Conservation (phyloP, 768 basidiomycete species). For the Boletus pseudo-olivaceus region DNA sequence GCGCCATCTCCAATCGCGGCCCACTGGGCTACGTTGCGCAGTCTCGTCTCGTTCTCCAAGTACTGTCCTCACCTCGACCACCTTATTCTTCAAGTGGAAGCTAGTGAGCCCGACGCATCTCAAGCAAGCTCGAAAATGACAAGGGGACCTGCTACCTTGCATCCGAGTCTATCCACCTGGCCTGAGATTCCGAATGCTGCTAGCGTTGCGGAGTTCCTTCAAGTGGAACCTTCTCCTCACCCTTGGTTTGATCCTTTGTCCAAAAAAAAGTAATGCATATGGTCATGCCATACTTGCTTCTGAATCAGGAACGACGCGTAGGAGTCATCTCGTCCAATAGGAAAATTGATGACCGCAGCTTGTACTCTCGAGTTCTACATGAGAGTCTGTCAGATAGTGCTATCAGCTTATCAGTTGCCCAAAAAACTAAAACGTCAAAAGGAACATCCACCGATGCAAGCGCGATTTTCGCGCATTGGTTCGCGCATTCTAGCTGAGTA, state of each 20-base stretch:
- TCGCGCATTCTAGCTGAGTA: too few species aligned
- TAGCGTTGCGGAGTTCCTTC: not conserved
- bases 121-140: not conserved
- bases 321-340: not conserved
- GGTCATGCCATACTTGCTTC: not conserved
- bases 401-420: too few species aligned
- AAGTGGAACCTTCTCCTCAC: not conserved
- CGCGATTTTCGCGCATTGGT: not conserved
- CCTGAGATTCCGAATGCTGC: not conserved
- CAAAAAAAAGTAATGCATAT: not conserved
- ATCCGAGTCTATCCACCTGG: not conserved
- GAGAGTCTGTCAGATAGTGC: too few species aligned
- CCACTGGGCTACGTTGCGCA: not conserved
- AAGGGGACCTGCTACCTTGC: not conserved
- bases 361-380: too few species aligned
- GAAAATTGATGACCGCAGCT: too few species aligned
- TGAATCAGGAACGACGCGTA: not conserved
- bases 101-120: not conserved
- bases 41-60: not conserved
- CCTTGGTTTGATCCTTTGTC: too few species aligned
- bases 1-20: too few species aligned
- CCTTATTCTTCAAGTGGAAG: not conserved
- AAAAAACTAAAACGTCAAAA: too few species aligned
- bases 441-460: not conserved
- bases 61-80: not conserved